Evolutionary conservation across 441 rosid species (phyloP), one percentile per base, ranked within the genome.

Genomic region (Populus hybrid): DNA sequence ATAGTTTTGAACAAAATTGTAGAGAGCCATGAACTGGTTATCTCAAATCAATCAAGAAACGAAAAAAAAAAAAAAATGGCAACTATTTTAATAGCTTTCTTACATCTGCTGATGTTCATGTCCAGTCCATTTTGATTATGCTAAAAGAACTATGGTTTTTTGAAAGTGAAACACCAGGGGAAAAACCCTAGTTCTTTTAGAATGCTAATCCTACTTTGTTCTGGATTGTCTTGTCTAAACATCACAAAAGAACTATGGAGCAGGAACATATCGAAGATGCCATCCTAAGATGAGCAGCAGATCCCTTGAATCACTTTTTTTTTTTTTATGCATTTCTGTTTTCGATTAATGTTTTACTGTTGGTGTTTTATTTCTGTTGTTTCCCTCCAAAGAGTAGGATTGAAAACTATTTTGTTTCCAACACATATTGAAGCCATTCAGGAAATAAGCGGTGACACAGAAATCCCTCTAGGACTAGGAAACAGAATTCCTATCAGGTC

Each of bases 1-100:
- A 56, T n/a, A 50, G 28, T 33, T 42, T 72, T 70, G 83, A 76
- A 84, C 29, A 69, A 74, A 84, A 83, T 63, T 86, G 90, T 82
- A 85, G 81, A 81, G 84, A 67, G 84, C 84, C 56, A 40, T 63
- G 11, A 72, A 71, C 78, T 65, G 77, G 69, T 38, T 40, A 67
- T 76, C 78, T 75, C 35, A 16, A 65, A 77, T 81, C 76, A 79
- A 79, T 76, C 12, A 23, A 61, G 4, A 21, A 61, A 21, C 2
- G n/a, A n/a, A n/a, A 2, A 21, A 3, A 3, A 21, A 21, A 56
- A 56, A 20, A 9, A 36, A 38, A 38, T 45, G 9, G 65, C 28
- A 9, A 24, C 28, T 61, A 9, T 21, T 61, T 61, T n/a, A n/a
- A 21, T 59, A 61, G 26, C 64, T 21, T 9, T 61, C 64, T 61